These are phyloP conservation scores for Fusarium dimerum DNA, from an alignment of 2,329 filamentous ascomycete genomes.

Conservation along the genomic window DNA sequence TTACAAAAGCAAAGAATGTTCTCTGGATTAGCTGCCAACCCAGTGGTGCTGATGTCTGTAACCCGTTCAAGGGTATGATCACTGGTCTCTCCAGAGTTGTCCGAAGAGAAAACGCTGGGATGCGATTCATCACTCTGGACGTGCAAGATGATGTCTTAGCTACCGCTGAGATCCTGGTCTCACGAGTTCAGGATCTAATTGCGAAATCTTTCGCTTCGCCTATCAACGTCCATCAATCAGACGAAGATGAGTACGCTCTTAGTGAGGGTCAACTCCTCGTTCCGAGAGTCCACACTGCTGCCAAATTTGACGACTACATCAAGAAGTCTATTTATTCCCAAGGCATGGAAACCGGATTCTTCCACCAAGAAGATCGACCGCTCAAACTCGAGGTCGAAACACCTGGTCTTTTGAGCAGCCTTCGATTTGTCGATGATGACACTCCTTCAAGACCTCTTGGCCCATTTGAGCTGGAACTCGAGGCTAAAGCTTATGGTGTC, in stretches of 20 bases:
- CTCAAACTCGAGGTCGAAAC: slow-evolving; percentile 14
- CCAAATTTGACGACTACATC: slow-evolving; percentile 8
- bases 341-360: slow-evolving; percentile 2
- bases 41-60: slow-evolving; percentile 1
- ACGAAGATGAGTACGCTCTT: slow-evolving; percentile 13
- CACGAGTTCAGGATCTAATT: slow-evolving; percentile 3
- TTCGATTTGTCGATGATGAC: slow-evolving; percentile 14
- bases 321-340: slow-evolving; percentile 5
- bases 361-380: slow-evolving; percentile 8
- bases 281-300: slow-evolving; percentile 10
- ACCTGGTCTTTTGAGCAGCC: slow-evolving; percentile 12
- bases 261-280: slow-evolving; percentile 11
- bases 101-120: slow-evolving; percentile 18
- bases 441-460: slow-evolving; percentile 4
- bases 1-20: slow-evolving; percentile 7
- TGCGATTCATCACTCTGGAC: slow-evolving; percentile 20
- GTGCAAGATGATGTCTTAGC: slow-evolving; percentile 13
- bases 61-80: slow-evolving; percentile 17
- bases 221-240: neutral
- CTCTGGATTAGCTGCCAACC: slow-evolving; percentile 13
- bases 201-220: slow-evolving; percentile 8
- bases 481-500: slow-evolving; percentile 20
- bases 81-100: slow-evolving; percentile 21
- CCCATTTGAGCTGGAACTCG: slow-evolving; percentile 3
- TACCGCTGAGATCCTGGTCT: neutral